Evolutionary conservation across 1,284 basidiomycete genomes (phyloP), one percentile per base, ranked within the genome.

Genomic region (Cryptococcus hybrid): DNA sequence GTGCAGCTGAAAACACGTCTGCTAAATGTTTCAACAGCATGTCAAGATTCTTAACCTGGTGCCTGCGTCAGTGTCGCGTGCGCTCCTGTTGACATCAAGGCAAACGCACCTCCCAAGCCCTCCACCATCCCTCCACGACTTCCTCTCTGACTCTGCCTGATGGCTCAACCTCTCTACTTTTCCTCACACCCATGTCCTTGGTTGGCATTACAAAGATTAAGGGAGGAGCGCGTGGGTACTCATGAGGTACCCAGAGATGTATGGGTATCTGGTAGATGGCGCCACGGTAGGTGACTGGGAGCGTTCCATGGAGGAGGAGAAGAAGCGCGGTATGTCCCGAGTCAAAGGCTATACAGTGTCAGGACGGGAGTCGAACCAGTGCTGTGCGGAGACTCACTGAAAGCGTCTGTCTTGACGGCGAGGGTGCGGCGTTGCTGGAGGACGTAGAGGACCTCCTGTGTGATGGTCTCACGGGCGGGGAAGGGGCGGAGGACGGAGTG

Each of bases 161-260:
- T 49, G 88, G 85, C 67, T 97, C 92, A 62, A 98, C 83, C 66
- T 85, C 82, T 50, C 82, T 83, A 11, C 88, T 85, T 34, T 89
- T 83, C 61, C 87, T 86, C 63, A 99, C 85, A 57, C 93, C 86
- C 89, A 99, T 94, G 66, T 90, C 88, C 51, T 81, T 83, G 0
- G 92, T 97, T n/a, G 96, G 95, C 9, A 91, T 88, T 61, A 99
- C 94, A 78, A 92, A 98, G n/a, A 84, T 83, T 67, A 99, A 84
- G 7, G 96, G 96, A 1, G 92, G 86, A 37, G 82, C 80, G 46
- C 83, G 81, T 2, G 18, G 92, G 71, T 91, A 95, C 46, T 90
- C 87, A 59, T 84, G 83, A 5, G 90, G 83, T 46, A 96, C 67
- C 95, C 95, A 99, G 61, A 96, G 67, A 12, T 89, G 85, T 67